These are phyloP conservation scores for Paracoccidioides brasiliensis DNA, from an alignment of 2,329 filamentous ascomycete species.

Conservation along the genomic window DNA sequence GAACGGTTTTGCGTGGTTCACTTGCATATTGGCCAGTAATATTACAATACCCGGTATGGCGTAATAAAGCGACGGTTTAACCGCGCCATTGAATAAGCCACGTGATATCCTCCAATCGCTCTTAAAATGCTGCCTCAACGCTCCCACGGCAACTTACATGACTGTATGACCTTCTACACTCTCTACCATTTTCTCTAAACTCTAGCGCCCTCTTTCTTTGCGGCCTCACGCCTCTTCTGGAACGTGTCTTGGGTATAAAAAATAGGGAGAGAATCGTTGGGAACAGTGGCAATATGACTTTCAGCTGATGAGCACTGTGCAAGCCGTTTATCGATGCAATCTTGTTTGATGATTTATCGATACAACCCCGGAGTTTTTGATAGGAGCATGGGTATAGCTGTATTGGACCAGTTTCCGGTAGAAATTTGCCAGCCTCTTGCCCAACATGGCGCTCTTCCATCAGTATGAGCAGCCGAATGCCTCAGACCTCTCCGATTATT, in stretches of 20 bases:
- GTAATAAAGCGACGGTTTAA: background rate
- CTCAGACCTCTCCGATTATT: constrained; percentile 17
- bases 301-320: background rate
- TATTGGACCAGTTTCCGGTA: background rate
- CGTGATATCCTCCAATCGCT: background rate
- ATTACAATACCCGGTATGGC: too few relatives aligned
- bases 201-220: background rate
- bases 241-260: background rate
- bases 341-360: background rate
- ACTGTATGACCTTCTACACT: background rate
- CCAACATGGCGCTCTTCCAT: constrained; percentile 25
- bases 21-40: background rate
- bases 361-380: background rate
- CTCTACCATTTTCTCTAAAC: too few relatives aligned
- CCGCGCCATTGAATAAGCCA: background rate
- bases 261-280: background rate
- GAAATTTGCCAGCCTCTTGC: background rate
- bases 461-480: constrained; percentile 25
- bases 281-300: background rate
- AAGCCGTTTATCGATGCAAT: background rate
- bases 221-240: background rate
- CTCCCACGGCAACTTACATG: background rate
- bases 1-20: background rate
- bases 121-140: background rate
- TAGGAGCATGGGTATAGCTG: background rate